Percentiles rank a stretch among this genome's conserved stretches.
These are phyloP conservation scores for Leccinum variicolor DNA, from an alignment of 768 basidiomycete genomes.

Conservation along the genomic window DNA sequence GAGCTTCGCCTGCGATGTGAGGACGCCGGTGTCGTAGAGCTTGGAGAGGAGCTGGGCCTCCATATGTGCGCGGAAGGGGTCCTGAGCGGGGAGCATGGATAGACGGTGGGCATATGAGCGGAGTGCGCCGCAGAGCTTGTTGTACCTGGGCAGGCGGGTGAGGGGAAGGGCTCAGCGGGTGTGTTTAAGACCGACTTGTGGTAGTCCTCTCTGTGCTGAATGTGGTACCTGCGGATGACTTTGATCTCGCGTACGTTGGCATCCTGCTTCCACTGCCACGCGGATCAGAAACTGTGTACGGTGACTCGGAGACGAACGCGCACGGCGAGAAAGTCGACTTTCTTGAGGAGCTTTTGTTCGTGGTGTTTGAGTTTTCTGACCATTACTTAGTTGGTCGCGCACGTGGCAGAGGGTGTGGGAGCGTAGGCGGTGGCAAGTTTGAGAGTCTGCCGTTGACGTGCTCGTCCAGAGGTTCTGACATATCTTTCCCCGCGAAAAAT, in stretches of 20 bases:
- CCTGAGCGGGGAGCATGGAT: constrained; percentile 82
- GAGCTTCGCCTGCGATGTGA: constrained; percentile 83
- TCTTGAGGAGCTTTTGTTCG: constrained; percentile 91
- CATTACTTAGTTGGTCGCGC: constrained; percentile 39
- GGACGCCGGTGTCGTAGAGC: constrained; percentile 95
- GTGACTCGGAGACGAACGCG: constrained; percentile 24
- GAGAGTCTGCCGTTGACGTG: constrained; percentile 29
- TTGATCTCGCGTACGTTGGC: constrained; percentile 85
- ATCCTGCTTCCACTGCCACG: constrained; percentile 91
- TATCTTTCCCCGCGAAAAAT: constrained; percentile 26
- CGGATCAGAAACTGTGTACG: constrained; percentile 1
- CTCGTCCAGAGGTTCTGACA: constrained; percentile 25
- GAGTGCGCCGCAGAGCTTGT: constrained; percentile 88
- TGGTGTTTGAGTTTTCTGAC: constrained; percentile 96
- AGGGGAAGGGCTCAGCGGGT: not conserved
- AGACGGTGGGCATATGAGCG: constrained; percentile 84
- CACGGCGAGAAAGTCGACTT: constrained; percentile 96
- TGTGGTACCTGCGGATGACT: constrained; percentile 93
- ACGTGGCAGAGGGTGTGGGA: constrained; percentile 33
- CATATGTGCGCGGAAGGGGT: constrained; percentile 83
- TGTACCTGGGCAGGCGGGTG: constrained; percentile 57
- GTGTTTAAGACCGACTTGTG: constrained; percentile 55
- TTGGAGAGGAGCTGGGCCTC: constrained; percentile 88
- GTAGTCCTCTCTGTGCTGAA: constrained; percentile 93
- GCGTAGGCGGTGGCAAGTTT: constrained; percentile 19